Percentiles rank a stretch among this genome's conserved stretches.
These are phyloP conservation scores for Microsporum ferrugineum DNA, from an alignment of 2,329 filamentous ascomycete species.

Conservation along the genomic window DNA sequence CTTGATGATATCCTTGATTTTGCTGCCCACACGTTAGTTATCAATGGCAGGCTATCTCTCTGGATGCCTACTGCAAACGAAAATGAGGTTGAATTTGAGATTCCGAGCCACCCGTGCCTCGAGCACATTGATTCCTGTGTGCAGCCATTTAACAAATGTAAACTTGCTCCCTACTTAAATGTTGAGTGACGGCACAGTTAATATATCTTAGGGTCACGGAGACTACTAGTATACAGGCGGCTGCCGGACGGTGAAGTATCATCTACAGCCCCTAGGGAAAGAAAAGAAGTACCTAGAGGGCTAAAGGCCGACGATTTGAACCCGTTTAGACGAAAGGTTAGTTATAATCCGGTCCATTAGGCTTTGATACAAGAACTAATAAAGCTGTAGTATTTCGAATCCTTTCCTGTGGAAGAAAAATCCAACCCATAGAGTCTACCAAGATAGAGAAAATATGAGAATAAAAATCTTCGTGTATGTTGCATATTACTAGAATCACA, in stretches of 20 bases:
- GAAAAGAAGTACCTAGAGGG: slow-evolving; percentile 27
- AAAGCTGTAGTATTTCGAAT: slow-evolving; percentile 1
- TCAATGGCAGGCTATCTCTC: slow-evolving; percentile 70
- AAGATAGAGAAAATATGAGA: neutral
- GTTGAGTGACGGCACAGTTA: neutral
- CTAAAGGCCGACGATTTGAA: slow-evolving; percentile 56
- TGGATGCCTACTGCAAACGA: slow-evolving; percentile 94
- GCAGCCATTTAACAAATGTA: slow-evolving; percentile 83
- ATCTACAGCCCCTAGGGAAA: slow-evolving; percentile 25
- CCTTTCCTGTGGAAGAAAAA: neutral
- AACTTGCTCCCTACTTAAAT: slow-evolving; percentile 17
- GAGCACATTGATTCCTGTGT: slow-evolving; percentile 64
- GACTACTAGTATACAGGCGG: slow-evolving; percentile 75
- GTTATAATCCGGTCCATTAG: neutral
- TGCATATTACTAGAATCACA: neutral
- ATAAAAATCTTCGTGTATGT: neutral
- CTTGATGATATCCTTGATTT: slow-evolving; percentile 82
- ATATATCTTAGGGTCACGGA: slow-evolving; percentile 58
- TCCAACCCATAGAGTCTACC: neutral
- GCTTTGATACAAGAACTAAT: neutral
- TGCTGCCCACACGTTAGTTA: slow-evolving; percentile 62
- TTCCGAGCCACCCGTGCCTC: slow-evolving; percentile 66
- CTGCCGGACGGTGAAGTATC: slow-evolving; percentile 46
- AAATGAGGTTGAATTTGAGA: slow-evolving; percentile 60
- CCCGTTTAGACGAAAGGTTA: slow-evolving; percentile 47